Base-by-base conservation (phyloP, 257 asterid species). In the Nyctanthes arbortristis region DNA sequence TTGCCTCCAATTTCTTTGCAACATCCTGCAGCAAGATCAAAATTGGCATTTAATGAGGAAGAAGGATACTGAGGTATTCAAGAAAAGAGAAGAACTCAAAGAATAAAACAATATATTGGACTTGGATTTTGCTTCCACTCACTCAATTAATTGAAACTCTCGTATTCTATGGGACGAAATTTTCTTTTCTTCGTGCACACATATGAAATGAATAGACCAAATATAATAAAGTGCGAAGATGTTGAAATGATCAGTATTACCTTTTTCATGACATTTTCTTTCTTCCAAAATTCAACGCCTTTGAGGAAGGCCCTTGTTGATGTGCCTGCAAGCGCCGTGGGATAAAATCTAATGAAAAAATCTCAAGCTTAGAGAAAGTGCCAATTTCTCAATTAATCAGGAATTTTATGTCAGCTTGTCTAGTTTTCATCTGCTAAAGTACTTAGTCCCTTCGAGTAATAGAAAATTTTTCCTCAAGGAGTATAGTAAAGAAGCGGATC, bases 211-310 rank as follows among this genome's bases (percentile, higher is more conserved):
- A n/a, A n/a, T n/a, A n/a, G n/a, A n/a, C n/a, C n/a, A n/a, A n/a
- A n/a, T n/a, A 40, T 5, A 16, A 12, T 14, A 40, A 6, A 40
- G 52, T 5, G 52, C 16, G 57, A 66, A 70, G 65, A 4, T 13
- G 49, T 58, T 63, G 27, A 22, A 32, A 29, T 32, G 33, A 40
- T 69, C n/a, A n/a, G n/a, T n/a, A n/a, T n/a, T 47, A 84, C 98
- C 96, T 87, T 86, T 79, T 85, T 91, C 80, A 83, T 65, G 52
- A 93, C 77, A 33, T 96, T 90, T 80, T 93, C 97, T 69, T 87
- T 88, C 75, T 85, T 90, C 98, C 98, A 93, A 14, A 96, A 90
- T 36, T 90, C 96, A 31, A 90, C 83, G 33, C 98, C 98, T 81
- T 87, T 87, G 2, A 90, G 72, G 81, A 87, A 90, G 73, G 98